Evolutionary conservation across 306 rosid genomes (phyloP).

Genomic region (Morella rubra): DNA sequence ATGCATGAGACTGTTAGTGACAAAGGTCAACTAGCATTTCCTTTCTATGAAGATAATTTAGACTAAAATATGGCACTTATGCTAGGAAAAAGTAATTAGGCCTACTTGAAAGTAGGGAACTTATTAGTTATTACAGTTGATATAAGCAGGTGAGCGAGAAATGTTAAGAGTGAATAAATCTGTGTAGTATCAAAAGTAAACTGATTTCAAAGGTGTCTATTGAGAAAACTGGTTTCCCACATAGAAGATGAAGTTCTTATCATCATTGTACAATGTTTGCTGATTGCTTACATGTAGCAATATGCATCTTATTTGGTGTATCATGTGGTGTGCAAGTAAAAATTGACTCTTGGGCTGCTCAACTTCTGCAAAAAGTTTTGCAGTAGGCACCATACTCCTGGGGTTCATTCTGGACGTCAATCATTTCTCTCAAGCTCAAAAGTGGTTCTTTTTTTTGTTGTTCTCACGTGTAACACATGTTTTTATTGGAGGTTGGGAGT

Average conservation of each 20-base stretch:
- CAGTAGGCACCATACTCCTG: not conserved
- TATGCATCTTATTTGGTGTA: not conserved
- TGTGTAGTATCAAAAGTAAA: no score
- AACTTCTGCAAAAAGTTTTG: not conserved
- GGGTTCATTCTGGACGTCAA: not conserved
- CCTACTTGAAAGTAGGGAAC: not conserved
- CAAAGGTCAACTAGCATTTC: not conserved
- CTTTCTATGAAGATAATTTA: not conserved
- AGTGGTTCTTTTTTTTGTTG: not conserved
- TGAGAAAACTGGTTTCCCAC: not conserved
- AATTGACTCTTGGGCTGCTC: not conserved
- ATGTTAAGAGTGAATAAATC: no score
- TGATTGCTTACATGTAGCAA: not conserved
- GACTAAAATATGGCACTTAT: not conserved
- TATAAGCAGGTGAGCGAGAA: not conserved
- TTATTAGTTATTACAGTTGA: not conserved
- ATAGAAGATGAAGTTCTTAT: not conserved
- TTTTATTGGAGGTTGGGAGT: slow-evolving; percentile 59
- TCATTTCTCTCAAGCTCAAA: not conserved
- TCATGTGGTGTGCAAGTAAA: not conserved
- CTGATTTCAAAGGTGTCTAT: no score
- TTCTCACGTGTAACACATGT: slow-evolving; percentile 14
- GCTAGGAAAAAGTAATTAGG: not conserved
- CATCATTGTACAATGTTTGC: not conserved
- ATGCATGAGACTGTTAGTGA: not conserved